Conservation (phyloP, 768 basidiomycete species). For the Hirschioporus abietinus region DNA sequence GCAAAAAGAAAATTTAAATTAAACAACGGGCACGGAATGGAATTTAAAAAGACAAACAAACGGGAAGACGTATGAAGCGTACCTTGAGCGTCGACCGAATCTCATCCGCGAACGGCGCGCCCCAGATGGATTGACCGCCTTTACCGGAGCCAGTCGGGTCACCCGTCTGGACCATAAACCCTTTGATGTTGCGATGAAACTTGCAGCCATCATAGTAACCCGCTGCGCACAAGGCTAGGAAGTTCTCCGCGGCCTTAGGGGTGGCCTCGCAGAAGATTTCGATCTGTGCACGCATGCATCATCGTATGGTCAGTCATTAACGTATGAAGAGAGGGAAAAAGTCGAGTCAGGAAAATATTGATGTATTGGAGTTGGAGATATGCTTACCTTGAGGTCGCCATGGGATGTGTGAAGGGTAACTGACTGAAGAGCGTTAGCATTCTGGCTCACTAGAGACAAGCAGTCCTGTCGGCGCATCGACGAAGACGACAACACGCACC, state of each 20-base stretch:
- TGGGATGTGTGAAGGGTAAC: slow-evolving; percentile 93
- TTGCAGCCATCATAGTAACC: slow-evolving; percentile 79
- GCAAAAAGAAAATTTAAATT: slow-evolving; percentile 9
- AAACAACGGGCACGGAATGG: slow-evolving; percentile 18
- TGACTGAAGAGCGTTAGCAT: slow-evolving; percentile 45
- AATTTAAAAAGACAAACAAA: slow-evolving; percentile 5
- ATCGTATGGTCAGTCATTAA: background rate
- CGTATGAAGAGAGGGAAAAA: background rate
- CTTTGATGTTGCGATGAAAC: slow-evolving; percentile 93
- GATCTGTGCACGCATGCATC: slow-evolving; percentile 44
- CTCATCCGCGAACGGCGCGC: slow-evolving; percentile 87
- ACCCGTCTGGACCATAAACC: slow-evolving; percentile 94
- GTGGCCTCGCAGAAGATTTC: slow-evolving; percentile 97
- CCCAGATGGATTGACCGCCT: slow-evolving; percentile 97
- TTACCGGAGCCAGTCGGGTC: slow-evolving; percentile 90
- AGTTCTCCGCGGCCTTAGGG: slow-evolving; percentile 97
- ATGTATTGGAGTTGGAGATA: slow-evolving; percentile 2
- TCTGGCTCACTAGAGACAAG: background rate
- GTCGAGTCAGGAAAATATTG: background rate
- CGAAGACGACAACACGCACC: background rate
- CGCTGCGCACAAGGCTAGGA: slow-evolving; percentile 89
- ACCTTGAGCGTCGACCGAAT: slow-evolving; percentile 93
- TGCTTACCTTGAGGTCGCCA: slow-evolving; percentile 85
- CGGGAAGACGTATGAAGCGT: slow-evolving; percentile 12
- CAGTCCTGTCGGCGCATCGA: background rate